Base-by-base conservation (phyloP, 495 filamentous ascomycete species). In the Parathielavia hyrcaniae region DNA sequence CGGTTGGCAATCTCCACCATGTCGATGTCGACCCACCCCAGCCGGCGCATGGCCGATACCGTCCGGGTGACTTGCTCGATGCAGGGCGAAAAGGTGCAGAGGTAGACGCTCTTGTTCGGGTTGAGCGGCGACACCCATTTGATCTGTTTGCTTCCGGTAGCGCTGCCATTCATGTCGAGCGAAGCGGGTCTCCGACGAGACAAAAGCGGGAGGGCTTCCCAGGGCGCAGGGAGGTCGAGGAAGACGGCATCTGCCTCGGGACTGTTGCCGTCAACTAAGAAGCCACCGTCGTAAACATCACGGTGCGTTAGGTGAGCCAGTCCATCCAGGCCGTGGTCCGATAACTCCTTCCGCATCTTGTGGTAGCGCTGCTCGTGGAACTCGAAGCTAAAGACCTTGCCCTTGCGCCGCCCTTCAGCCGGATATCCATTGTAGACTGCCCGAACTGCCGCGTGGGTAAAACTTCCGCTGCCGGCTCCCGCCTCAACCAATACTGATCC, bases 1-100 rank as follows among this genome's bases (percentile, higher is more conserved):
- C 80, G 77, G 60, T 95, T 82, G 4, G 82, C 75, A 12, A 97
- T 77, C 71, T 97, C 92, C 5, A 90, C 86, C 90, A 96, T 96
- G 43, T 85, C 81, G 63, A 97, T 91, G 44, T 89, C 83, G n/a
- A 91, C 77, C 95, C 93, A 98, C 56, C 86, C 87, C 4, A 88
- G 74, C 32, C 84, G 77, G 41, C 91, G 86, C 66, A 98, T 79
- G 1, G 80, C 77, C 43, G 86, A 83, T 50, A 96, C 83, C 0
- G 95, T 97, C 39, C 82, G 80, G 34, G 86, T 86, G 10, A 91
- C 91, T 71, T 98, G 93, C 72, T 98, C 93, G 64, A 98, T 91
- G 69, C 93, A 98, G 0, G 93, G 93, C 9, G 86, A 91, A 75
- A 98, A 98, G 3, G 91, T 92, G 72, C 93, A 98, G 59, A 98